Conservation (phyloP, 768 basidiomycete species). For the Mycena venus region DNA sequence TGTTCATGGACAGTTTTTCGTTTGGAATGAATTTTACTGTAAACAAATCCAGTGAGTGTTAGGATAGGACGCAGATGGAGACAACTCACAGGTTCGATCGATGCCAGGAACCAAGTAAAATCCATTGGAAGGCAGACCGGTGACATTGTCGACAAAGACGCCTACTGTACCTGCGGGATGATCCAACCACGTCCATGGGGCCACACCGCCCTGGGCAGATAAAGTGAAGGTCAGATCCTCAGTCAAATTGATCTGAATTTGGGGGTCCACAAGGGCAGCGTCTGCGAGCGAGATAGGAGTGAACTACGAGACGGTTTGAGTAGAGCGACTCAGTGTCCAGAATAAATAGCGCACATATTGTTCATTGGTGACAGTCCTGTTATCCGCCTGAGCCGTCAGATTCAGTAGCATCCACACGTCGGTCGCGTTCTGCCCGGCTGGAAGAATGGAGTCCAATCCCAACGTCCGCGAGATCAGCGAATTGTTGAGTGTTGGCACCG, state of each 20-base stretch:
- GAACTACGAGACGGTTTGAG: constrained; percentile 53
- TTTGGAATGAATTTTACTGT: constrained; percentile 61
- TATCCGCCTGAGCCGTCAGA: constrained; percentile 58
- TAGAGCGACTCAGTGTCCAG: background rate
- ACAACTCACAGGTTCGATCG: constrained; percentile 63
- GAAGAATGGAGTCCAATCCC: constrained; percentile 62
- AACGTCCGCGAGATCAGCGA: constrained; percentile 55
- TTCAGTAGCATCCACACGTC: constrained; percentile 69
- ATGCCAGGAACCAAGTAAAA: constrained; percentile 69
- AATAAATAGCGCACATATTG: constrained; percentile 57
- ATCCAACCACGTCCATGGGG: constrained; percentile 71
- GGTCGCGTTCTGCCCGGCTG: constrained; percentile 50
- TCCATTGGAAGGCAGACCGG: constrained; percentile 60
- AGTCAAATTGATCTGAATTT: constrained; percentile 50
- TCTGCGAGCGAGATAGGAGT: constrained; percentile 63
- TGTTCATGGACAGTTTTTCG: constrained; percentile 51
- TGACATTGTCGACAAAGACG: constrained; percentile 60
- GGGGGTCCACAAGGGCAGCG: constrained; percentile 63
- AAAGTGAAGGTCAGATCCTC: constrained; percentile 61
- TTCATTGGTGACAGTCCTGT: constrained; percentile 61
- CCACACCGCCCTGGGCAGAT: constrained; percentile 67
- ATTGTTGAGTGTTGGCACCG: constrained; percentile 64
- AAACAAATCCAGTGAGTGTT: background rate
- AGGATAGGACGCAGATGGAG: background rate
- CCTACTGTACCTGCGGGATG: constrained; percentile 69